phyloP scores from a whole-genome alignment of 148 eudicot genomes.

The Hydrangea macrophylla region DNA sequence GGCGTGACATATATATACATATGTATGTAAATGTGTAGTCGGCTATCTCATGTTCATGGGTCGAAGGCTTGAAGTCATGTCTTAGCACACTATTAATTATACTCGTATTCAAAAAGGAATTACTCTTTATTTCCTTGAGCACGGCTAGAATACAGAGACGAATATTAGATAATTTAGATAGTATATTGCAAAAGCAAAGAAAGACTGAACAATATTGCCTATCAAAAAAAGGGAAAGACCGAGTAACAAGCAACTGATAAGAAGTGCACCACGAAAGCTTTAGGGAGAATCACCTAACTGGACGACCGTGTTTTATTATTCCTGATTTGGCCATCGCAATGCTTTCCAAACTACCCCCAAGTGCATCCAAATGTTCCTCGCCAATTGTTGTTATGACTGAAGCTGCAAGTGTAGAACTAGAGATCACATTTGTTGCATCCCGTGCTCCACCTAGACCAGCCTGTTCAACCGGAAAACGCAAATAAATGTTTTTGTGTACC shows the following conservation, averaged over 20 bases:
- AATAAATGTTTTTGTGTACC: background rate
- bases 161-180: no score
- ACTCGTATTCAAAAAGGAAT: no score
- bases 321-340: slow-evolving; percentile 94
- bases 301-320: slow-evolving; percentile 73
- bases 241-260: background rate
- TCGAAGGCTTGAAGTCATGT: no score
- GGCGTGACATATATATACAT: no score
- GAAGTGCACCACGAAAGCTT: slow-evolving; percentile 1
- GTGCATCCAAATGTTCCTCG: slow-evolving; percentile 90
- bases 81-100: no score
- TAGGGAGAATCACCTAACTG: slow-evolving; percentile 80
- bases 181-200: no score
- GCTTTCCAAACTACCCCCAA: slow-evolving; percentile 93
- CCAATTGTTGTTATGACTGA: slow-evolving; percentile 88
- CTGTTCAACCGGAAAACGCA: slow-evolving; percentile 24
- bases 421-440: slow-evolving; percentile 83
- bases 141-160: no score
- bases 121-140: no score
- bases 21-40: no score
- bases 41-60: no score
- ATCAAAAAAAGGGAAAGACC: no score
- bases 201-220: no score
- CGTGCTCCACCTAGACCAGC: slow-evolving; percentile 98
- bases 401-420: slow-evolving; percentile 64